Base-by-base conservation (phyloP, 2,329 filamentous ascomycete species). In the Gremmenia infestans region DNA sequence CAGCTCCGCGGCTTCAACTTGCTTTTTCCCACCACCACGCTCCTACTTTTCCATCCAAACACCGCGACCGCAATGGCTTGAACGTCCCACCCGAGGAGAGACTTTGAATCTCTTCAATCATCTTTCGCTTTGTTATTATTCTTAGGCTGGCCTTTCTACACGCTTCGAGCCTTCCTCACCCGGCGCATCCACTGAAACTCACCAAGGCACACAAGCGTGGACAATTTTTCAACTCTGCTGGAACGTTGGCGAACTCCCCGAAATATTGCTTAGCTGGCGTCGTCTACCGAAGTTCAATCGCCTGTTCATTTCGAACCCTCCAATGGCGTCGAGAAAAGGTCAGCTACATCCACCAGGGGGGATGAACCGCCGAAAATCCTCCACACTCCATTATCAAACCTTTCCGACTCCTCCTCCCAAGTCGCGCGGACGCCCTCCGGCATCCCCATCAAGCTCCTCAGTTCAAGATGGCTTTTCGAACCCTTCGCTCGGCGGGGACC, bases 351-450 rank as follows among this genome's bases (percentile, higher is more conserved):
- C 43, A 46, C 57, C 54, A 3, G 52, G 46, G 28, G 55, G 51
- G 17, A 60, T 69, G 56, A 62, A 67, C 48, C 64, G 65, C 23
- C 63, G 67, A 49, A 68, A 70, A 45, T 71, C 72, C 42, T 71
- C 71, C 17, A 71, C 78, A 19, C 76, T 85, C 62, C 85, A 86
- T 68, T 94, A 93, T 72, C 88, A 92, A 66, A 93, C 89, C 6
- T 93, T 94, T 65, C 88, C 89, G 2, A 88, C 87, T 0, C 79
- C 83, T 36, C 87, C 89, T 15, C 88, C 89, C 12, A 83, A 82
- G 62, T 82, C 82, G 1, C 82, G 85, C 2, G 82, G 83, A 47
- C 59, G 56, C 56, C 68, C 67, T 52, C 70, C 67, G 53, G 64
- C 54, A 40, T 71, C 65, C 51, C 68, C 67, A 46, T 66, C 60